Base-by-base conservation (phyloP, 2,329 filamentous ascomycete genomes). In the Hypoxylon sp. region DNA sequence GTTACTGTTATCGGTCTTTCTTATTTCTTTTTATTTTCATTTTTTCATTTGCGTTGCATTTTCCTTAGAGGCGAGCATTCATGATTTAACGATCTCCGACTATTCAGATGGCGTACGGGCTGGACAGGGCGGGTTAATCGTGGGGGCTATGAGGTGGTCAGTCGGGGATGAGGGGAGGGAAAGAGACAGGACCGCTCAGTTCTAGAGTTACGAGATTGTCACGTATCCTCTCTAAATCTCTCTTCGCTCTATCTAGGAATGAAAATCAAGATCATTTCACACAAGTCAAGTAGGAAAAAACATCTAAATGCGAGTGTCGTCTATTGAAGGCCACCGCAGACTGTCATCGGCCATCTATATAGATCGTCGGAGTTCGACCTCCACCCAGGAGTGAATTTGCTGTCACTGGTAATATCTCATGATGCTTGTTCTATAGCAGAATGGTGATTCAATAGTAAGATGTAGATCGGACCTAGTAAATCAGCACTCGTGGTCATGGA, bases 131-230 rank as follows among this genome's bases (percentile, higher is more conserved):
- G n/a, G 50, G 51, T 20, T 20, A 9, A 24, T 18, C 14, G 9
- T 51, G 36, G 55, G 55, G 36, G 54, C 45, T 52, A 40, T 18
- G 45, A 42, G 33, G 28, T 9, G 50, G 51, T 45, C 26, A 50
- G 51, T 11, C 28, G 46, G 36, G 46, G 53, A 7, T 40, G 20
- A 51, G 30, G 30, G 48, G 38, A 24, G 26, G 51, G 49, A 49
- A 33, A 54, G 48, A 32, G 45, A 32, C 33, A 58, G 62, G 51
- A 24, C 32, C 53, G 48, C 50, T 65, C 61, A 33, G 44, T 45
- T 50, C 30, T 53, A 64, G 60, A 50, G 46, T 55, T 55, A 64
- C 59, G 58, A 68, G 64, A 70, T 62, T 71, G 64, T 53, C 38
- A 63, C 24, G 57, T 58, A 59, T 46, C 59, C 51, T 60, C 28